Conservation (phyloP, 2,329 filamentous ascomycete genomes). For the Colletotrichum sp. region DNA sequence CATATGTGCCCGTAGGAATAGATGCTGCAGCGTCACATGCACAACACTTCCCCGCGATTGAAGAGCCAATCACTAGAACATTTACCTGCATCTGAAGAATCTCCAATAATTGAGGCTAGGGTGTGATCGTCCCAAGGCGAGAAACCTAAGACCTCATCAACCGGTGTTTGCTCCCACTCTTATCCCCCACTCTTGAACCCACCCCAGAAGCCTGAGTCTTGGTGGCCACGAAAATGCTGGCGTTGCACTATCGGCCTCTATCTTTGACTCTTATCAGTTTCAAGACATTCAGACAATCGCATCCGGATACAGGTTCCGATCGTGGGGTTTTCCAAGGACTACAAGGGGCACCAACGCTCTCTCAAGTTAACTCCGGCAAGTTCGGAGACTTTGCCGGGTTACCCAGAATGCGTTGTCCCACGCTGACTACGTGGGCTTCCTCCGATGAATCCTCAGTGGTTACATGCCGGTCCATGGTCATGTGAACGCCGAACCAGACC, state of each 20-base stretch:
- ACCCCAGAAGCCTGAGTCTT: background rate
- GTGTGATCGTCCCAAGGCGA: background rate
- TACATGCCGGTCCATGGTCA: background rate
- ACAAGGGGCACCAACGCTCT: background rate
- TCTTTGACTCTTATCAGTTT: background rate
- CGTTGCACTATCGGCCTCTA: background rate
- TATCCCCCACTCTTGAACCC: background rate
- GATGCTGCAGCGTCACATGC: background rate
- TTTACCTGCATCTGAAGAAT: background rate
- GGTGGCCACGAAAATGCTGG: background rate
- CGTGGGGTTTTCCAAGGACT: background rate
- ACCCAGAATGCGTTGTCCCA: background rate
- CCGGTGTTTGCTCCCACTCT: background rate
- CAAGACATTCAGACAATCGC: background rate
- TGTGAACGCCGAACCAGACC: background rate
- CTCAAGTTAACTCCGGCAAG: background rate
- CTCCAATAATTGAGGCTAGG: background rate
- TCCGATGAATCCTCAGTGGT: accelerated
- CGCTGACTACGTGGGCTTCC: background rate
- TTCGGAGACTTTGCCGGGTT: background rate
- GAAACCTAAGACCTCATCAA: too few species aligned
- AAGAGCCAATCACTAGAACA: background rate
- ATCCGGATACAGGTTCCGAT: background rate
- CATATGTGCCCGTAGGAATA: background rate
- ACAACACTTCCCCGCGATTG: background rate